A percentile compares a stretch with the other conserved stretches of the same genome.
phyloP scores from a whole-genome alignment of 371 early-diverging fungal species.

The Aphelidium insulamus region DNA sequence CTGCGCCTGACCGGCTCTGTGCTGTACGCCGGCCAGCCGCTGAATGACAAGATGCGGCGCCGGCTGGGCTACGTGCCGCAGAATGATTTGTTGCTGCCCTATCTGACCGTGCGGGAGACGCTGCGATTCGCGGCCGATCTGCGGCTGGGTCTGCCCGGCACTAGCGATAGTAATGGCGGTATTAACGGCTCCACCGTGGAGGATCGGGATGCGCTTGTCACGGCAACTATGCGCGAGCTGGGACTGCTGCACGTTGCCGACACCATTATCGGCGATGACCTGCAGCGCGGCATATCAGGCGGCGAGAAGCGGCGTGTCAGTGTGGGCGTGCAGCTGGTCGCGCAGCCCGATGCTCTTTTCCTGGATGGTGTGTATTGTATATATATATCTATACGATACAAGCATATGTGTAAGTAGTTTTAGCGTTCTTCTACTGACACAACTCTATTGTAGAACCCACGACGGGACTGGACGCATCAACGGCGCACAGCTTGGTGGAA shows the following conservation, averaged over 20 bases:
- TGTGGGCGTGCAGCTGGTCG: constrained; percentile 10
- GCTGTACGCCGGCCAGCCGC: too few relatives aligned
- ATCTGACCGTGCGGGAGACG: constrained; percentile 6
- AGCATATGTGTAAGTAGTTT: background rate
- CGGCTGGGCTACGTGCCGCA: constrained; percentile 14
- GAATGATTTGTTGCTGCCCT: constrained; percentile 10
- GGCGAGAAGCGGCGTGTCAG: constrained; percentile 12
- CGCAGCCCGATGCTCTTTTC: background rate
- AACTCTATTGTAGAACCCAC: constrained; percentile 1
- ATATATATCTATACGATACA: background rate
- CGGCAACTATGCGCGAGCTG: constrained; percentile 1
- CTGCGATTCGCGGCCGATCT: constrained; percentile 3
- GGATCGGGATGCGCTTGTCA: background rate
- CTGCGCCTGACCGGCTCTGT: too few relatives aligned
- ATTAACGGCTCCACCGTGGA: too few relatives aligned
- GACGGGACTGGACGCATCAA: background rate
- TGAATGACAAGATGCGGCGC: background rate
- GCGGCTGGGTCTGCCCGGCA: too few relatives aligned
- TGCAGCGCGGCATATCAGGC: constrained; percentile 5
- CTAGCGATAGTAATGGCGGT: background rate
- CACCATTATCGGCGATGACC: background rate
- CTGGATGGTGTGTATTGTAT: background rate
- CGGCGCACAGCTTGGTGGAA: background rate
- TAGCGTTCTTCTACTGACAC: background rate
- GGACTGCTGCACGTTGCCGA: background rate